Conservation (phyloP, 2,329 filamentous ascomycete species). For the Chalaropsis thielavioides region DNA sequence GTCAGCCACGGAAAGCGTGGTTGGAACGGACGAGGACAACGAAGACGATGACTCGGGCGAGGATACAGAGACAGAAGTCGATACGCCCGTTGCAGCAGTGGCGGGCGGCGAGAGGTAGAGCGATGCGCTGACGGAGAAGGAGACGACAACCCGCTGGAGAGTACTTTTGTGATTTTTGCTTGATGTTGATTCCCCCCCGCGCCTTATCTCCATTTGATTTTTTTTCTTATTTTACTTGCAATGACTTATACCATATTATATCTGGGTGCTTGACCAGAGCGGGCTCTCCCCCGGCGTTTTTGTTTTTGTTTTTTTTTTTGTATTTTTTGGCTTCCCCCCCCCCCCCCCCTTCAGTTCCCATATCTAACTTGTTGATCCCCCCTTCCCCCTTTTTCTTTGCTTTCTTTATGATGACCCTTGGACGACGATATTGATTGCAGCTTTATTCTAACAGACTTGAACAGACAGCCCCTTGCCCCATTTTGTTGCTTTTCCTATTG, state of each 20-base stretch:
- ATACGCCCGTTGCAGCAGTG: conserved; percentile 8
- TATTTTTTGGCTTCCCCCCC: neutral
- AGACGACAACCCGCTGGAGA: too few relatives aligned
- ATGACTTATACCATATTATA: conserved; percentile 3
- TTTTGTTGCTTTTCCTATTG: neutral
- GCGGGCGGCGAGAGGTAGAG: neutral
- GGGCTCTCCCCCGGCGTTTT: neutral
- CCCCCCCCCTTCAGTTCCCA: neutral
- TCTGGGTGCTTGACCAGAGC: neutral
- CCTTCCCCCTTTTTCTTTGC: neutral
- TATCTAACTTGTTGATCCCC: neutral
- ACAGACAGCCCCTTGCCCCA: neutral
- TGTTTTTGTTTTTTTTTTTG: neutral
- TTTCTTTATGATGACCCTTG: neutral
- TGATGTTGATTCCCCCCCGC: conserved; percentile 6
- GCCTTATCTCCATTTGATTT: neutral
- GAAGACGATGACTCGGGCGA: conserved; percentile 20
- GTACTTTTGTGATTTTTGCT: conserved; percentile 3
- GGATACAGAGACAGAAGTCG: conserved; percentile 18
- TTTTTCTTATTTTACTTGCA: conserved; percentile 6
- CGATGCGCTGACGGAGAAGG: too few relatives aligned
- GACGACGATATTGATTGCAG: neutral
- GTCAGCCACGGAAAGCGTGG: conserved; percentile 12
- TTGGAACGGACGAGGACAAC: conserved; percentile 22
- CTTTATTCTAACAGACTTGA: neutral